Evolutionary conservation across 192 early-diverging fungal species (phyloP).

Genomic region (Phycomyces blakesleeanus): DNA sequence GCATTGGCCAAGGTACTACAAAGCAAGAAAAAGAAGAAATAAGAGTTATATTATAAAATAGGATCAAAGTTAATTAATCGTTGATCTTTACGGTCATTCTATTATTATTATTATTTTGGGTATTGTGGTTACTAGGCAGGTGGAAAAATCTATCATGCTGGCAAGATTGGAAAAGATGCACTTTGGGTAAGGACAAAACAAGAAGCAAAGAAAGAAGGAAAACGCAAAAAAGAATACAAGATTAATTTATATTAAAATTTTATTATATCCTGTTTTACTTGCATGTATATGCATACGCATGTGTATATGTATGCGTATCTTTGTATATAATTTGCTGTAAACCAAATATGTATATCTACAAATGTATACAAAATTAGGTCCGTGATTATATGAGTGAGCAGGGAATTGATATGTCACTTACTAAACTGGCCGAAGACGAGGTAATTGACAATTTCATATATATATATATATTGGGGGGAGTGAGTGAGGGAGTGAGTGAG

Average conservation of each 20-base stretch:
- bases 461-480: too few relatives aligned
- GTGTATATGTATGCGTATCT: too few relatives aligned
- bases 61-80: background rate
- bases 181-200: conserved; percentile 60
- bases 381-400: conserved; percentile 55
- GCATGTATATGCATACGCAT: too few relatives aligned
- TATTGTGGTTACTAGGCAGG: too few relatives aligned
- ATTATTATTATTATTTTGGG: too few relatives aligned
- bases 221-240: background rate
- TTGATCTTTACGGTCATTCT: background rate
- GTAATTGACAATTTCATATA: conserved; percentile 30
- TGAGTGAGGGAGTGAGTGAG: too few relatives aligned
- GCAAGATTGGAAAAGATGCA: conserved; percentile 82
- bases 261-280: too few relatives aligned
- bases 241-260: too few relatives aligned
- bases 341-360: too few relatives aligned
- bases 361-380: conserved; percentile 30
- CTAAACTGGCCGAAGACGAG: conserved; percentile 49
- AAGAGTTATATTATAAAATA: background rate
- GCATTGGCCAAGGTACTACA: conserved; percentile 76
- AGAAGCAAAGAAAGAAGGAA: background rate
- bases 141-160: conserved; percentile 65
- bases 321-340: background rate
- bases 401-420: conserved; percentile 63
- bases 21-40: too few relatives aligned